Percentiles rank a stretch among this genome's conserved stretches.
Evolutionary conservation across 2,329 filamentous ascomycete genomes (phyloP).

Genomic region (Penicillium sp.): DNA sequence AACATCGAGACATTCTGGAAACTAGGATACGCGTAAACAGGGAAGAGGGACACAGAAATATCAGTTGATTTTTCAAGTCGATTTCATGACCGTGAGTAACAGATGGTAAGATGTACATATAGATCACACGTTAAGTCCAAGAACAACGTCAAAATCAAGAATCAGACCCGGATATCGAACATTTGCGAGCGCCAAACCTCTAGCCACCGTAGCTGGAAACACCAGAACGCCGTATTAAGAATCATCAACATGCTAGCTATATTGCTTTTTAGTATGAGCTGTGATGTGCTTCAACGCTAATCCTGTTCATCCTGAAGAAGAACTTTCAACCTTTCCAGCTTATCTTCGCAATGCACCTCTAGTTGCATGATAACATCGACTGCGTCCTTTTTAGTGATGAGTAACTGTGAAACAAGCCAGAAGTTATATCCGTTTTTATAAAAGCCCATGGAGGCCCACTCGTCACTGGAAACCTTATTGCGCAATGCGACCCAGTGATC

Average conservation of each 20-base stretch:
- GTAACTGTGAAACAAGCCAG: slow-evolving; percentile 43
- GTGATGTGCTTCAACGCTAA: neutral
- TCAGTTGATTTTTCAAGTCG: neutral
- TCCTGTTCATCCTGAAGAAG: slow-evolving; percentile 36
- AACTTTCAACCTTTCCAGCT: slow-evolving; percentile 42
- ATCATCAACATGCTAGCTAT: neutral
- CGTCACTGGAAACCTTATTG: slow-evolving; percentile 30
- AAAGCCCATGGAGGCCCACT: slow-evolving; percentile 44
- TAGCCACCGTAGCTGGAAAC: neutral
- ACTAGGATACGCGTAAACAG: slow-evolving; percentile 46
- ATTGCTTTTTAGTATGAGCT: neutral
- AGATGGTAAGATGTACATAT: neutral
- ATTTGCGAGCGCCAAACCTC: neutral
- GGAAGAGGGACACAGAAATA: neutral
- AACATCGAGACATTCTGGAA: slow-evolving; percentile 52
- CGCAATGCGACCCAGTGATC: slow-evolving; percentile 38
- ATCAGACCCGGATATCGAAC: slow-evolving; percentile 1
- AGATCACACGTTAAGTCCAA: neutral
- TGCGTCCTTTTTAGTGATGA: slow-evolving; percentile 43
- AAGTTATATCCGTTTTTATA: slow-evolving; percentile 44
- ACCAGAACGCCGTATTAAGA: neutral
- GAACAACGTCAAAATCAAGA: neutral
- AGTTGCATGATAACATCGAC: slow-evolving; percentile 45
- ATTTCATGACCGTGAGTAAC: neutral
- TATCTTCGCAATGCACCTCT: slow-evolving; percentile 47